Conservation (phyloP, 768 basidiomycete species). For the Agaricus subrufescens region DNA sequence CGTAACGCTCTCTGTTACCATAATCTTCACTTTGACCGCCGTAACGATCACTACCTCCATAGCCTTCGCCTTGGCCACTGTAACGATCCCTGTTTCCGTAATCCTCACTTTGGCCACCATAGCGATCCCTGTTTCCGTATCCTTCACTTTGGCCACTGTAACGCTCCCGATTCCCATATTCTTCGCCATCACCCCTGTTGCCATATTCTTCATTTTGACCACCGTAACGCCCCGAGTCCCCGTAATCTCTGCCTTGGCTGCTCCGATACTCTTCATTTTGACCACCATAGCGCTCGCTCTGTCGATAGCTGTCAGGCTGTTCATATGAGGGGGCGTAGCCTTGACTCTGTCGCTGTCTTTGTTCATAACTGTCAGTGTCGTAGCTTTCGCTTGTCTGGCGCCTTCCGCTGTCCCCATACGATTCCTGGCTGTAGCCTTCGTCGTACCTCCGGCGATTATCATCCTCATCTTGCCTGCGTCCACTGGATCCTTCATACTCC, state of each 20-base stretch:
- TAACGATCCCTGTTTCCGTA: background rate
- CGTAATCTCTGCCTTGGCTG: too few species aligned
- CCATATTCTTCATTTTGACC: slow-evolving; percentile 3
- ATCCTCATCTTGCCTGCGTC: slow-evolving; percentile 7
- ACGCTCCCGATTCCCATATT: background rate
- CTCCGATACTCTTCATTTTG: background rate
- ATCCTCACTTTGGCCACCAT: slow-evolving; percentile 2
- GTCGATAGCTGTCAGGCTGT: slow-evolving; percentile 9
- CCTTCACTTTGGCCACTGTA: background rate
- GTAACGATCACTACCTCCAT: background rate
- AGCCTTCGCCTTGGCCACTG: background rate
- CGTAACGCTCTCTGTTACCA: slow-evolving; percentile 3
- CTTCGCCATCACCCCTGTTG: background rate
- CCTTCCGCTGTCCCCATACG: background rate
- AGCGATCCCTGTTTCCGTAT: slow-evolving; percentile 10
- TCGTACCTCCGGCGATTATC: slow-evolving; percentile 11
- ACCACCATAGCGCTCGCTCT: slow-evolving; percentile 8
- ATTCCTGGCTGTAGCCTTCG: slow-evolving; percentile 2
- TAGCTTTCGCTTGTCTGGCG: slow-evolving; percentile 8
- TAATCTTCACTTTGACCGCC: slow-evolving; percentile 5
- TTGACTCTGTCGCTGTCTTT: background rate
- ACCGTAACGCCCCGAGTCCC: background rate
- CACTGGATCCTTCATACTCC: slow-evolving; percentile 7
- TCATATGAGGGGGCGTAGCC: slow-evolving; percentile 14
- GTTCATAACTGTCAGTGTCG: slow-evolving; percentile 10